Evolutionary conservation across 2,329 filamentous ascomycete genomes (phyloP).

Genomic region (Rhynchosporium secalis): DNA sequence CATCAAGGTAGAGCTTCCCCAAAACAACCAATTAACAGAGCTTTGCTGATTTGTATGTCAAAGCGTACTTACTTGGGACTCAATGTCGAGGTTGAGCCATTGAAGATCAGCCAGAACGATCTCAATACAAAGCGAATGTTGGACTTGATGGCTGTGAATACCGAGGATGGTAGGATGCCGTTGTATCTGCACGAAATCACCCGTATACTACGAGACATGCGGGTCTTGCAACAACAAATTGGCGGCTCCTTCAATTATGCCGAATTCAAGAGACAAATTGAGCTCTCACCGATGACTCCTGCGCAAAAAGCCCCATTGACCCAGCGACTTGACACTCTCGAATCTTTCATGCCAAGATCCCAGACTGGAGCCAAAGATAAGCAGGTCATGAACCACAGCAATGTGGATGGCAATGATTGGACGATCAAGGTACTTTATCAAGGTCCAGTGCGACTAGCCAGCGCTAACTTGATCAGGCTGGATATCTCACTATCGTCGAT

Average conservation of each 20-base stretch:
- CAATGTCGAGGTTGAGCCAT: conserved; percentile 46
- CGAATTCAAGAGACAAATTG: conserved; percentile 42
- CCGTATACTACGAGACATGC: conserved; percentile 53
- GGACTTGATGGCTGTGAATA: conserved; percentile 53
- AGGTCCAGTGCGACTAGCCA: background rate
- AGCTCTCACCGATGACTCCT: conserved; percentile 45
- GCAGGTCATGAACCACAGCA: conserved; percentile 1
- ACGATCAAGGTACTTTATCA: conserved; percentile 22
- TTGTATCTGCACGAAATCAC: conserved; percentile 53
- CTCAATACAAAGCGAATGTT: conserved; percentile 55
- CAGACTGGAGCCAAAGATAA: conserved; percentile 17
- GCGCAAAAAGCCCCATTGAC: conserved; percentile 56
- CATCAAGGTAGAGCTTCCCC: conserved; percentile 39
- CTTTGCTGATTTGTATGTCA: background rate
- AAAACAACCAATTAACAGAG: too few relatives aligned
- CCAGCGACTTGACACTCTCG: conserved; percentile 61
- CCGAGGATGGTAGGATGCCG: conserved; percentile 43
- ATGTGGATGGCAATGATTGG: conserved; percentile 31
- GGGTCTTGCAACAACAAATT: conserved; percentile 41
- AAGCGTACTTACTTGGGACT: conserved; percentile 43
- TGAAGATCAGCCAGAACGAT: conserved; percentile 49
- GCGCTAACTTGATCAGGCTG: conserved; percentile 56
- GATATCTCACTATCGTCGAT: conserved; percentile 66
- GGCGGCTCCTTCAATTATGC: conserved; percentile 47
- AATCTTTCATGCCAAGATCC: conserved; percentile 58